phyloP scores from a whole-genome alignment of 305 asterid species.

The Nicotiana rustica region DNA sequence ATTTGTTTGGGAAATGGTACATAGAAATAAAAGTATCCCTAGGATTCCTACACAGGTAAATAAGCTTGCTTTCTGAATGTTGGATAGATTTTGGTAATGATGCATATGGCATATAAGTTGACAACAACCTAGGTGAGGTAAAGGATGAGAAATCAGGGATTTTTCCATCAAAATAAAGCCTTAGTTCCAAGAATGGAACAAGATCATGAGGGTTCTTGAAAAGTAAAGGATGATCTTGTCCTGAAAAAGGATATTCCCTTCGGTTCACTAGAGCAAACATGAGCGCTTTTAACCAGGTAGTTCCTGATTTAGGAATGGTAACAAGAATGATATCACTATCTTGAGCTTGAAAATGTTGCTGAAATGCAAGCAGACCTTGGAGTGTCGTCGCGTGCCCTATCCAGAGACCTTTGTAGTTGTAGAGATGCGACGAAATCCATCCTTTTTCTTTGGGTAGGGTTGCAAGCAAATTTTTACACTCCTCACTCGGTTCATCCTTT shows the following conservation, averaged over 20 bases:
- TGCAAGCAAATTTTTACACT: neutral
- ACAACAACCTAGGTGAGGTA: slow-evolving; percentile 30
- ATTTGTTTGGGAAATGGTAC: slow-evolving; percentile 30
- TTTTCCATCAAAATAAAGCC: slow-evolving; percentile 39
- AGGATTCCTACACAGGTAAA: slow-evolving; percentile 36
- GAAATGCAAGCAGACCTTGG: slow-evolving; percentile 26
- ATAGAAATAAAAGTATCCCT: slow-evolving; percentile 33
- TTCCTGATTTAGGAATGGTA: slow-evolving; percentile 37
- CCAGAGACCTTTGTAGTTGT: slow-evolving; percentile 35
- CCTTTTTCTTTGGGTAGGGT: slow-evolving; percentile 27
- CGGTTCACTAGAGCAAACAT: slow-evolving; percentile 43
- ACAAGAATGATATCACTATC: slow-evolving; percentile 31
- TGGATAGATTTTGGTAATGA: slow-evolving; percentile 27
- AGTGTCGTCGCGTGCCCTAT: neutral
- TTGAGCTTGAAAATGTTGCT: slow-evolving; percentile 33
- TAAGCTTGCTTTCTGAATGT: slow-evolving; percentile 32
- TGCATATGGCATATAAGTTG: slow-evolving; percentile 22
- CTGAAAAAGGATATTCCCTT: neutral
- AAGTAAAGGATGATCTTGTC: slow-evolving; percentile 47
- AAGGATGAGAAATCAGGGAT: slow-evolving; percentile 43
- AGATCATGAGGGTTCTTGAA: slow-evolving; percentile 58
- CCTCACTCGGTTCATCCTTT: neutral
- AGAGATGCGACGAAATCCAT: slow-evolving; percentile 3
- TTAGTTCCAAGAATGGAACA: slow-evolving; percentile 54
- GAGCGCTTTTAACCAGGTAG: slow-evolving; percentile 38